phyloP scores from a whole-genome alignment of 768 basidiomycete species.

The Mycena alexandri region DNA sequence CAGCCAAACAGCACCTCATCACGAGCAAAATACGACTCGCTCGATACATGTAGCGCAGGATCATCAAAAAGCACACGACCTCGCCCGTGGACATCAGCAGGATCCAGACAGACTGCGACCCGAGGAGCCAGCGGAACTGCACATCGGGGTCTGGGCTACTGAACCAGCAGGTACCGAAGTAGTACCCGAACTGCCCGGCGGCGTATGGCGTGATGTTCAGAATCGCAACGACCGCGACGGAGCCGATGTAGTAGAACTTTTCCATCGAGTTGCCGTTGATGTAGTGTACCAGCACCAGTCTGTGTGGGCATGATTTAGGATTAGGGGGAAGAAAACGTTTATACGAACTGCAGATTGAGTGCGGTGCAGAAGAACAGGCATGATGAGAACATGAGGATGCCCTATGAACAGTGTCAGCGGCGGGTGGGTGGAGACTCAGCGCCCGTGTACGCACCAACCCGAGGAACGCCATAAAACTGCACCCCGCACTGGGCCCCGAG shows the following conservation, averaged over 20 bases:
- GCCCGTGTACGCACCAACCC: conserved; percentile 12
- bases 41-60: conserved; percentile 17
- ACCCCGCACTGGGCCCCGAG: conserved; percentile 11
- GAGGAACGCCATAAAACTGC: conserved; percentile 21
- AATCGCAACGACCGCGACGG: conserved; percentile 6
- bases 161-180: conserved; percentile 21
- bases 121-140: conserved; percentile 20
- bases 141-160: conserved; percentile 14
- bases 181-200: conserved; percentile 17
- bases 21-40: conserved; percentile 7
- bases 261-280: conserved; percentile 20
- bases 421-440: conserved; percentile 7
- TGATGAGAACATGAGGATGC: conserved; percentile 22
- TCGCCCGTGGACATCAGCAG: conserved; percentile 20
- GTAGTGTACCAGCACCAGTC: conserved; percentile 16
- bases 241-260: conserved; percentile 20
- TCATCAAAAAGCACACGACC: neutral
- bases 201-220: conserved; percentile 15
- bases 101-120: conserved; percentile 17
- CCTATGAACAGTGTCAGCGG: conserved; percentile 15
- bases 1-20: neutral
- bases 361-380: conserved; percentile 20
- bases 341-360: conserved; percentile 19
- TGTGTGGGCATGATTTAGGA: neutral
- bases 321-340: neutral